These are phyloP conservation scores for Hortiboletus rubellus DNA, from an alignment of 1,284 basidiomycete genomes.

Conservation along the genomic window DNA sequence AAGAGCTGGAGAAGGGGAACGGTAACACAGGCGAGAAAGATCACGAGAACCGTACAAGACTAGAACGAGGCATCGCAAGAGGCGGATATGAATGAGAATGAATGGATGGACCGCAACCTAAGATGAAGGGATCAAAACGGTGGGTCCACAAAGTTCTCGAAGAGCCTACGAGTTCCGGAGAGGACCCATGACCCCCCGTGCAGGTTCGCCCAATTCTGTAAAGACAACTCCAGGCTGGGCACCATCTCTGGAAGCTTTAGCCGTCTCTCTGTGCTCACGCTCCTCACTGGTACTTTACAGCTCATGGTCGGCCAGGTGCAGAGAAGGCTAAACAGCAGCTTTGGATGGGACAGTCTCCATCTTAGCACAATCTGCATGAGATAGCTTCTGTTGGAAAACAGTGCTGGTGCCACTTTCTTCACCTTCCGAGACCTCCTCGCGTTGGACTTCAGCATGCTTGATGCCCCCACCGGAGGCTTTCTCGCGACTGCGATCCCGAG, in stretches of 20 bases:
- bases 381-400: background rate
- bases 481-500: slow-evolving; percentile 26
- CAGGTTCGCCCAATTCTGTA: slow-evolving; percentile 31
- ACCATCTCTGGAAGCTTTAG: slow-evolving; percentile 26
- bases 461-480: background rate
- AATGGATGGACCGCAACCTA: slow-evolving; percentile 3
- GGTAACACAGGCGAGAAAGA: background rate
- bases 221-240: slow-evolving; percentile 33
- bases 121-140: background rate
- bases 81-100: slow-evolving; percentile 4
- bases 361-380: slow-evolving; percentile 4
- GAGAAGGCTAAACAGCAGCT: background rate
- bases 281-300: slow-evolving; percentile 20
- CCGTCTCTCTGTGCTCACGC: slow-evolving; percentile 28
- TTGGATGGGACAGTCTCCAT: slow-evolving; percentile 8
- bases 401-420: slow-evolving; percentile 10
- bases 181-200: slow-evolving; percentile 32
- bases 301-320: background rate
- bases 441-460: slow-evolving; percentile 14
- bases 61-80: slow-evolving; percentile 16
- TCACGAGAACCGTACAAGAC: slow-evolving; percentile 8
- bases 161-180: slow-evolving; percentile 20
- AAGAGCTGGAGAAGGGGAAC: background rate
- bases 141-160: background rate
- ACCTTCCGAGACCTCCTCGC: slow-evolving; percentile 10